These are phyloP conservation scores for Pholiota adiposa DNA, from an alignment of 1,284 basidiomycete species.

Conservation along the genomic window DNA sequence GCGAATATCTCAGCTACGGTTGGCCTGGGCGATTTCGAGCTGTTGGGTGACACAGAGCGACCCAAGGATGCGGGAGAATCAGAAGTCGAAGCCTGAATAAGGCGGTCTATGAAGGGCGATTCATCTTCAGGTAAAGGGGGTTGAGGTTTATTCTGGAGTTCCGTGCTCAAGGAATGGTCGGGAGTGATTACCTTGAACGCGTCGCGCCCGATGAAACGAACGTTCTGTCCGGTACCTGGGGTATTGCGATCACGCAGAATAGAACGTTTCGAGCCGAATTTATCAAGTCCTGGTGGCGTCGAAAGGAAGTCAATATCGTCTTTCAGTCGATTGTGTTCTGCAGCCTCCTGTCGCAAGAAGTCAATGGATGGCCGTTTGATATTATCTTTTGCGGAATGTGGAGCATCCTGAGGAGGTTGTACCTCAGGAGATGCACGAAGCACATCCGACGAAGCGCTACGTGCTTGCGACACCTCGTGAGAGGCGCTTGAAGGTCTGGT, in stretches of 20 bases:
- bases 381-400: not conserved
- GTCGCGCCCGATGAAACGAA: constrained; percentile 74
- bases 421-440: not conserved
- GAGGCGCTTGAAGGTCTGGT: not conserved
- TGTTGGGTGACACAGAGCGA: constrained; percentile 31
- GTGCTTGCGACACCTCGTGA: not conserved
- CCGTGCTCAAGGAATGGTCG: constrained; percentile 56
- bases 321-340: not conserved
- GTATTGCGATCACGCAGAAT: constrained; percentile 72
- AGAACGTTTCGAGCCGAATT: constrained; percentile 57
- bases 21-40: constrained; percentile 23
- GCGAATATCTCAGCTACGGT: constrained; percentile 29
- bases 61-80: constrained; percentile 29
- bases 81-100: constrained; percentile 34
- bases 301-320: constrained; percentile 14
- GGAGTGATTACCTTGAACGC: constrained; percentile 66
- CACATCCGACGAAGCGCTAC: not conserved
- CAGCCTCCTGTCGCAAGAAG: constrained; percentile 29
- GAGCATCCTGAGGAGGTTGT: not conserved
- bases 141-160: constrained; percentile 30
- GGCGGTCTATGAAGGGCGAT: constrained; percentile 41
- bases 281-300: constrained; percentile 15
- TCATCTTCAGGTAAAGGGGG: constrained; percentile 31
- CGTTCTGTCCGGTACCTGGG: constrained; percentile 74
- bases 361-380: constrained; percentile 36